A percentile compares a stretch with the other conserved stretches of the same genome.
These are phyloP conservation scores for Leccinum olivaceopallidum DNA, from an alignment of 768 basidiomycete genomes.

Conservation along the genomic window DNA sequence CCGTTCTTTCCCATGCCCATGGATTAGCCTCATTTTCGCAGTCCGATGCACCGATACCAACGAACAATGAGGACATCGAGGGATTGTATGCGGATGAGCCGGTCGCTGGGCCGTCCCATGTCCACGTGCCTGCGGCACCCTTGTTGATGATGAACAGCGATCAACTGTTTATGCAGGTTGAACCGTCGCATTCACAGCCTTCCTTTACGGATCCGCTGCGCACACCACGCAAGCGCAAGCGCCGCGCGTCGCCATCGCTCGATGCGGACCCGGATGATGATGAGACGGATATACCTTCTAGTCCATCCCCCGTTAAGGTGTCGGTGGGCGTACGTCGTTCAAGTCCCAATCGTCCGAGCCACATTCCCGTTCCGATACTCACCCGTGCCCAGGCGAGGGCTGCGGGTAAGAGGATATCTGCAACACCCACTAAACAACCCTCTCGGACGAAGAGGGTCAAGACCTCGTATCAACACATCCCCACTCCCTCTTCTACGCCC, in stretches of 20 bases:
- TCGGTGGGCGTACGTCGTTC: constrained; percentile 13
- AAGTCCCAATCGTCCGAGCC: background rate
- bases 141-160: constrained; percentile 25
- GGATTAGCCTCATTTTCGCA: constrained; percentile 33
- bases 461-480: constrained; percentile 22
- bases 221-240: constrained; percentile 33
- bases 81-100: constrained; percentile 37
- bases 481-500: constrained; percentile 29
- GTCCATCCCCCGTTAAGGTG: constrained; percentile 34
- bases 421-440: background rate
- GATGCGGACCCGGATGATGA: constrained; percentile 12
- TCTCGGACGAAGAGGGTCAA: constrained; percentile 20
- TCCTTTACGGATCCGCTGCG: constrained; percentile 29
- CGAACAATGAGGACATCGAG: constrained; percentile 35
- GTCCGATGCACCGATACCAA: constrained; percentile 36
- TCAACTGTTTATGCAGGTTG: constrained; percentile 12
- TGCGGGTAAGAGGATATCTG: background rate
- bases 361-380: constrained; percentile 3
- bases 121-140: constrained; percentile 19
- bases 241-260: constrained; percentile 8
- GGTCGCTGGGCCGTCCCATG: constrained; percentile 28
- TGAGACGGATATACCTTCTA: constrained; percentile 21
- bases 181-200: constrained; percentile 12
- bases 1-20: constrained; percentile 18
- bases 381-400: constrained; percentile 20